Base-by-base conservation (phyloP, 2,329 filamentous ascomycete genomes). In the Penicillium palitans region DNA sequence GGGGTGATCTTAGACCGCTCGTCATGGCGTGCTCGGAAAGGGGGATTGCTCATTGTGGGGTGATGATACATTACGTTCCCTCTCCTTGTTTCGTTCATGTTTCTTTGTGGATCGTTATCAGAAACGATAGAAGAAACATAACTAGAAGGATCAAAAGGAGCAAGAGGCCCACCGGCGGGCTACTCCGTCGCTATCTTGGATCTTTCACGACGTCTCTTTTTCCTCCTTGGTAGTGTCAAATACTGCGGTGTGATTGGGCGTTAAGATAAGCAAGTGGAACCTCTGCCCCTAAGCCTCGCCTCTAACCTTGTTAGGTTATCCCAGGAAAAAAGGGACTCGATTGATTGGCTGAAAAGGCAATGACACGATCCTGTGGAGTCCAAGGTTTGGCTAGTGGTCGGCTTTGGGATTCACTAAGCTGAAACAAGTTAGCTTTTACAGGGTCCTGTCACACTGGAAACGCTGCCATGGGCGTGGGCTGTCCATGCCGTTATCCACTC, bases 191-290 rank as follows among this genome's bases (percentile, higher is more conserved):
- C 15, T 47, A 21, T 55, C 33, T 39, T 17, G 6, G 27, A 8
- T 46, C 15, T 17, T 17, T 42, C 29, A 7, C 15, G 19, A 19
- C 33, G 52, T 47, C 56, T 54, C n/a, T 40, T 48, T 52, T 48
- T 35, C 24, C 40, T 44, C 46, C 27, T 21, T 29, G 2, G 42
- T 35, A 42, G 41, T 41, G 21, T 5, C 13, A 12, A 44, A 44
- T 45, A 7, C 13, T 31, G 10, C 5, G 13, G 17, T 44, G 7
- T 62, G 52, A 67, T 67, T 67, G 62, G 65, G 3, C 21, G 33
- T 25, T 4, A 24, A 66, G 61, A 67, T 66, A 67, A 67, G 65
- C 61, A 66, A 67, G 62, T 66, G 65, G 65, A 44, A 48, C n/a
- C n/a, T 27, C 48, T 57, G 40, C 52, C 48, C 19, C 48, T 56